Conservation (phyloP, 2,329 filamentous ascomycete genomes). For the Truncatella angustata region DNA sequence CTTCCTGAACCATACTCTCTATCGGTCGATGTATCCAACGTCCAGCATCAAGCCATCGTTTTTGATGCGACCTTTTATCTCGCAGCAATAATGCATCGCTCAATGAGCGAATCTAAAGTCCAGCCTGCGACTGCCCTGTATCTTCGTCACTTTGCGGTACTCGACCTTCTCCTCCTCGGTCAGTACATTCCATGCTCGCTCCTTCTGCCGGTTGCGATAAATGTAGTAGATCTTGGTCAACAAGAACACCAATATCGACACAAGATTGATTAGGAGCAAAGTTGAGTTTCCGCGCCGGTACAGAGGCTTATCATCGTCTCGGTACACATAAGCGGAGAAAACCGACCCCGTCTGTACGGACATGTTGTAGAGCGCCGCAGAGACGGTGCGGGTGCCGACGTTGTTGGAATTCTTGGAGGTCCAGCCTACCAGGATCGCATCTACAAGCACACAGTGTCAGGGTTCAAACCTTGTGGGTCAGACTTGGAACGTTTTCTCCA, state of each 20-base stretch:
- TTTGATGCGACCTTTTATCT: too few species aligned
- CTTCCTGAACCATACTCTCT: too few species aligned
- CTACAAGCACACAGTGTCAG: too few species aligned
- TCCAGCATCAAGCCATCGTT: too few species aligned
- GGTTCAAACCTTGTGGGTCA: too few species aligned
- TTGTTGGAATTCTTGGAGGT: slow-evolving; percentile 58
- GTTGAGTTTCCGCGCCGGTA: slow-evolving; percentile 55
- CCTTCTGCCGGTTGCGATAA: slow-evolving; percentile 44
- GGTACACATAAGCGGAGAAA: slow-evolving; percentile 44
- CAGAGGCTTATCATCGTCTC: slow-evolving; percentile 51
- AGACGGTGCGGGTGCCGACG: slow-evolving; percentile 58
- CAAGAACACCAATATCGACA: slow-evolving; percentile 50
- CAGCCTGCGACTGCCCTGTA: slow-evolving; percentile 39
- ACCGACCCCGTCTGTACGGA: slow-evolving; percentile 34
- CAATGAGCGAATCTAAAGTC: slow-evolving; percentile 42
- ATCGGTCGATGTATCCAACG: too few species aligned
- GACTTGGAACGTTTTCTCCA: too few species aligned
- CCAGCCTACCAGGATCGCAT: slow-evolving; percentile 60
- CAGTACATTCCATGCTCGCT: slow-evolving; percentile 46
- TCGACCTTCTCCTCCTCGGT: slow-evolving; percentile 42
- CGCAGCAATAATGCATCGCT: slow-evolving; percentile 1
- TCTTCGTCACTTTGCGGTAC: slow-evolving; percentile 42
- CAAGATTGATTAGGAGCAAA: slow-evolving; percentile 46
- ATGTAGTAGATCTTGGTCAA: slow-evolving; percentile 53
- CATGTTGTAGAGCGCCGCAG: slow-evolving; percentile 58